Conservation (phyloP, 257 asterid species). For the Thymus mandschuricus region DNA sequence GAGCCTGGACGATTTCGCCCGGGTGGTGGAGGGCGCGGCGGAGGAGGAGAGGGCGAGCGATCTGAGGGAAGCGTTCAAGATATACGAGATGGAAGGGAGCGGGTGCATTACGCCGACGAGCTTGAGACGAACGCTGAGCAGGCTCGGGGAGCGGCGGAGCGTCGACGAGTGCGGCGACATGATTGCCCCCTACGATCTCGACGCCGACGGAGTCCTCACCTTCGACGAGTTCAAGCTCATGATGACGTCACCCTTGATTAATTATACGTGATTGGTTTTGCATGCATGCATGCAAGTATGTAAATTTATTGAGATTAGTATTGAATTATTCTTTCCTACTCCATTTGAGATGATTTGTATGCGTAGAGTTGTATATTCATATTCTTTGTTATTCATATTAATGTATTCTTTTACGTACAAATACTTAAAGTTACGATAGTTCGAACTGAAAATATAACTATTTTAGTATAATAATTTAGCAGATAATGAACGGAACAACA, state of each 20-base stretch:
- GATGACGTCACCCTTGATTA: slow-evolving; percentile 39
- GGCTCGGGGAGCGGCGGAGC: slow-evolving; percentile 55
- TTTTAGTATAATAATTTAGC: too few relatives aligned
- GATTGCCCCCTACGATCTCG: slow-evolving; percentile 58
- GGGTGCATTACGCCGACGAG: slow-evolving; percentile 66
- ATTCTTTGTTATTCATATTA: too few relatives aligned
- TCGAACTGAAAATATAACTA: too few relatives aligned
- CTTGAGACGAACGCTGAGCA: slow-evolving; percentile 56
- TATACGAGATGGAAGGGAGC: slow-evolving; percentile 62
- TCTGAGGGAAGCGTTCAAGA: slow-evolving; percentile 50
- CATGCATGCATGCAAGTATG: background rate
- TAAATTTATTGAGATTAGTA: too few relatives aligned
- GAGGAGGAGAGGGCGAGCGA: slow-evolving; percentile 54
- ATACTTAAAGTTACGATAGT: too few relatives aligned
- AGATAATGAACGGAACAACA: too few relatives aligned
- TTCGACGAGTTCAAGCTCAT: slow-evolving; percentile 62
- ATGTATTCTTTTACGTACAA: too few relatives aligned
- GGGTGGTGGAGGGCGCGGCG: slow-evolving; percentile 48
- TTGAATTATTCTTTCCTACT: too few relatives aligned
- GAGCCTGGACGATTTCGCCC: slow-evolving; percentile 55
- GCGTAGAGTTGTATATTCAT: too few relatives aligned
- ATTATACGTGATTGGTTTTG: too few relatives aligned
- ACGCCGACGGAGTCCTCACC: slow-evolving; percentile 61
- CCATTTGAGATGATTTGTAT: too few relatives aligned
- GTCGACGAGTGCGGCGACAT: slow-evolving; percentile 51